Base-by-base conservation (phyloP, 2,329 filamentous ascomycete species). In the Tolypocladium ophioglossoides region DNA sequence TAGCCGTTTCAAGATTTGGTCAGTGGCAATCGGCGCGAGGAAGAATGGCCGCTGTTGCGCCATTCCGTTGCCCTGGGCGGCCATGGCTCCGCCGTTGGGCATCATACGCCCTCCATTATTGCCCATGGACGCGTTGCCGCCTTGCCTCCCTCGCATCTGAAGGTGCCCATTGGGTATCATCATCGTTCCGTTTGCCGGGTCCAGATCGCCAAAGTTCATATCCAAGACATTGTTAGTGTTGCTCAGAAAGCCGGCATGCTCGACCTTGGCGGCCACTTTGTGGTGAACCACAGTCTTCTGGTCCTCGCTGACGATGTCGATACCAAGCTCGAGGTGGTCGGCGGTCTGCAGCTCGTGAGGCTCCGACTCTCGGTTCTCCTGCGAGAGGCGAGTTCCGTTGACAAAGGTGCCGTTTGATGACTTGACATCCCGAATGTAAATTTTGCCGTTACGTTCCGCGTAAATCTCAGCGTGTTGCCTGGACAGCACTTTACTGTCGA, bases 341-440 rank as follows among this genome's bases (percentile, higher is more conserved):
- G 90, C 86, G 56, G 92, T 91, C 64, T 91, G 86, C 37, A 99
- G 75, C 67, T 97, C 92, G 67, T 96, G 90, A 0, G 94, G 91
- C 57, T 97, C 94, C 0, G 92, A 97, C 70, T 99, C 94, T 62
- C 91, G 84, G 64, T 96, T 99, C 69, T 99, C 94, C 53, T 85
- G 89, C 2, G 94, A 97, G 56, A 99, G 71, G 34, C 94, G 85
- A 53, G 87, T 83, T 22, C 91, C 91, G 64, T 99, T 99, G 62
- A 99, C 92, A 70, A 99, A 99, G 1, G 94, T 99, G 55, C 94
- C 94, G 67, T 99, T 99, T 41, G 94, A 99, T 0, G 94, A 97
- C 72, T 97, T 99, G 63, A 99, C 88, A 72, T 99, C 94, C 55
- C 91, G 84, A 62, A 99, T 97, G 81, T 86, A 97, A 46, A 99